Evolutionary conservation across 768 basidiomycete genomes (phyloP), one percentile per base, ranked within the genome.

Genomic region (Boletus sp.): DNA sequence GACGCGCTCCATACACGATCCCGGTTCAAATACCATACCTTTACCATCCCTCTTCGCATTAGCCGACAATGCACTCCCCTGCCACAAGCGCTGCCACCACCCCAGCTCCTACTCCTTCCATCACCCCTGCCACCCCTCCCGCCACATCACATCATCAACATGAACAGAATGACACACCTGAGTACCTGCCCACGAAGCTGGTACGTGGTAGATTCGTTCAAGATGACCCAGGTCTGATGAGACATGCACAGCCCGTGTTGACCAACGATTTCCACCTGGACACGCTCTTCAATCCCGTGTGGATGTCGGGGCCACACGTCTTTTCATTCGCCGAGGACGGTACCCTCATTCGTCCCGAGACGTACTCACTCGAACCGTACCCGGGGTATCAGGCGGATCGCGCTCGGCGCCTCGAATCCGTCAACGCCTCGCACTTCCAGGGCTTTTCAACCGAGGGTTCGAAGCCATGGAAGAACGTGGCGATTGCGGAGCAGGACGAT

Each of bases 211-310:
- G 8, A 9, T 37, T n/a, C 9, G 5, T 36, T 17, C 24, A 5
- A 18, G 24, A 28, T 4, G 3, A 15, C 1, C 4, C 14, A 10
- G 6, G 4, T 4, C 18, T 62, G 5, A 64, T 36, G 12, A 33
- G 8, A 18, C 20, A 47, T 6, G 15, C 3, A 1, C 28, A 61
- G 56, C 33, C 42, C 24, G 24, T 5, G 14, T 32, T 10, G 15
- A 41, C 56, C 36, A 28, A 17, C 0, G 69, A 86, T 83, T 68
- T 85, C 78, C 62, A 82, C 77, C 32, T 76, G 69, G 59, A 83
- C 78, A 35, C 76, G 70, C 55, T 81, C 79, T 47, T 76, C 71
- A 50, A 76, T 59, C 36, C 63, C 61, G 29, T 75, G 68, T 29
- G 82, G 78, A 65, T 18, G 47, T 30, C 57, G 0, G 53, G 61